Conservation (phyloP, 208 protist species). For the Acanthamoeba royreba region DNA sequence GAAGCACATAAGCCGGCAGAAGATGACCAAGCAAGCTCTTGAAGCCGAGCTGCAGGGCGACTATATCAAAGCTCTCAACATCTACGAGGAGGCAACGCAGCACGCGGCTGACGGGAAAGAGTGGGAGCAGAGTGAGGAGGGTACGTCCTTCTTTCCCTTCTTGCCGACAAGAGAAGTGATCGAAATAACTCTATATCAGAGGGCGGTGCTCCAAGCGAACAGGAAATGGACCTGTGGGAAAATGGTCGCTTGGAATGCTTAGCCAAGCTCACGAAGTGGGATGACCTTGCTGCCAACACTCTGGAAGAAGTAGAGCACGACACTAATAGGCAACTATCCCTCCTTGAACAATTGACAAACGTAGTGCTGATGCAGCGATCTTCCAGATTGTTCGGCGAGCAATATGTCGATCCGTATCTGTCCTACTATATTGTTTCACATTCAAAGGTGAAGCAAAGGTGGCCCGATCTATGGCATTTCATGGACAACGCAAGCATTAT, state of each 20-base stretch:
- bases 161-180: no score
- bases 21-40: slow-evolving; percentile 65
- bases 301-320: slow-evolving; percentile 45
- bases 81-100: slow-evolving; percentile 65
- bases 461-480: slow-evolving; percentile 54
- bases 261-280: slow-evolving; percentile 62
- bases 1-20: slow-evolving; percentile 56
- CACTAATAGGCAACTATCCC: not conserved
- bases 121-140: not conserved
- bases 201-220: not conserved
- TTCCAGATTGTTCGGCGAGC: not conserved
- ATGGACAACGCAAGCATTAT: slow-evolving; percentile 7
- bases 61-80: slow-evolving; percentile 62
- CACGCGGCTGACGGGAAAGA: not conserved
- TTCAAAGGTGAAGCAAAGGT: slow-evolving; percentile 54
- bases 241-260: slow-evolving; percentile 71
- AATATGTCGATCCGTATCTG: slow-evolving; percentile 46
- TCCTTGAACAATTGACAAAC: not conserved
- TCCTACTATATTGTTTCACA: slow-evolving; percentile 47
- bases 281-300: slow-evolving; percentile 53
- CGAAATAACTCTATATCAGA: no score
- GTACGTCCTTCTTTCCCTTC: not conserved
- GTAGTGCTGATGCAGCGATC: not conserved
- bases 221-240: slow-evolving; percentile 76
- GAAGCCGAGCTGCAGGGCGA: slow-evolving; percentile 68